Base-by-base conservation (phyloP, 1,284 basidiomycete species). In the Limonomyces culmigenus region DNA sequence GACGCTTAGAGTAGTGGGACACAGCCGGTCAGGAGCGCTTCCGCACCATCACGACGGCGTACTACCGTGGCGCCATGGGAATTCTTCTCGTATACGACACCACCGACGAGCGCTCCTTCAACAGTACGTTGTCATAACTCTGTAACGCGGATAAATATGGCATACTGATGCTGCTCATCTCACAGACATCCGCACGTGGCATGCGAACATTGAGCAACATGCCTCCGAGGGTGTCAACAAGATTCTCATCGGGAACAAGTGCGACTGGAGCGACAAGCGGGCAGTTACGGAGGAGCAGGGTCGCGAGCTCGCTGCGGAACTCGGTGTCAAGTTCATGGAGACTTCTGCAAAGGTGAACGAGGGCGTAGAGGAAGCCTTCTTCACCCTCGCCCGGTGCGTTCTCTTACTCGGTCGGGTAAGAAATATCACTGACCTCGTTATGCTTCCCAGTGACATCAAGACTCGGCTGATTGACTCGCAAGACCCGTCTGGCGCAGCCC, bases 31-130 rank as follows among this genome's bases (percentile, higher is more conserved):
- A 98, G 65, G 95, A 99, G 64, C 81, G 95, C 27, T 99, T 99
- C 70, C 73, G 93, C 51, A 98, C 95, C 32, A 99, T 99, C 58
- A 98, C 95, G 31, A 96, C 93, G 6, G 92, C 95, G n/a, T 99
- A 99, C 62, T 99, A 99, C 67, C 83, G 95, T 47, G 95, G 95
- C 32, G 95, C 95, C 13, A 98, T 98, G 93, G 95, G 95, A 38
- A 99, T 98, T 51, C 66, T 99, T 38, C 71, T 99, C 40, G 93
- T 98, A 4, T 99, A 97, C 59, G 95, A 98, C 54, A 91, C 98
- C 29, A 98, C 95, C 19, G 93, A 98, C 58, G 89, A 96, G 58
- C 79, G 86, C 49, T 95, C 88, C 18, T 99, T 98, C 65, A 85
- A 89, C 55, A 97, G 93, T 96, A 48, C 47, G 89, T 59, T n/a